A percentile compares a stretch with the other conserved stretches of the same genome.
These are phyloP conservation scores for Leccinum ochraceum DNA, from an alignment of 768 basidiomycete genomes.

Conservation along the genomic window DNA sequence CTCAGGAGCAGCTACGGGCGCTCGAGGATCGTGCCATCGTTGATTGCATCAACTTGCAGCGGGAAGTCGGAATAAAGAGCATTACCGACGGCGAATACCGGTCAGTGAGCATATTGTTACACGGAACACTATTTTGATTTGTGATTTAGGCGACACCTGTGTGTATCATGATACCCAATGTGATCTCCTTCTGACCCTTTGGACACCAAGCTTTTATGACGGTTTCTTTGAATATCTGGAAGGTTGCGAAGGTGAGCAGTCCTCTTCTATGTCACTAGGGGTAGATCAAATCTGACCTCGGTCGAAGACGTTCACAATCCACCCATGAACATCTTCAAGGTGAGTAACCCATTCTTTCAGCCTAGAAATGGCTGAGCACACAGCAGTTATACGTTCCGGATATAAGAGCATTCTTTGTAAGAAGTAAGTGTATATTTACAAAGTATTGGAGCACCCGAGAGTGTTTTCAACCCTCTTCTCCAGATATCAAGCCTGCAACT, in stretches of 20 bases:
- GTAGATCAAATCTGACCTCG: neutral
- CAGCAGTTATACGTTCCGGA: neutral
- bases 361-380: neutral
- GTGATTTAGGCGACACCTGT: neutral
- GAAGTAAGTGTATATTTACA: neutral
- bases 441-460: neutral
- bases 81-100: constrained; percentile 45
- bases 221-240: neutral
- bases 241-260: neutral
- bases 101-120: constrained; percentile 25
- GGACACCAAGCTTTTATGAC: neutral
- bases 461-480: neutral
- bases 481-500: neutral
- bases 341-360: neutral
- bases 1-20: constrained; percentile 34
- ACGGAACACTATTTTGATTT: neutral
- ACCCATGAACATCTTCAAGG: neutral
- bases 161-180: neutral
- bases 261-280: neutral
- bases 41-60: constrained; percentile 39
- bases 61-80: constrained; percentile 41
- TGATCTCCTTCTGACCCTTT: neutral
- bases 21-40: constrained; percentile 42
- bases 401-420: neutral
- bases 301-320: neutral